Conservation (phyloP, 2,329 filamentous ascomycete genomes). For the Phialocephala sp. region DNA sequence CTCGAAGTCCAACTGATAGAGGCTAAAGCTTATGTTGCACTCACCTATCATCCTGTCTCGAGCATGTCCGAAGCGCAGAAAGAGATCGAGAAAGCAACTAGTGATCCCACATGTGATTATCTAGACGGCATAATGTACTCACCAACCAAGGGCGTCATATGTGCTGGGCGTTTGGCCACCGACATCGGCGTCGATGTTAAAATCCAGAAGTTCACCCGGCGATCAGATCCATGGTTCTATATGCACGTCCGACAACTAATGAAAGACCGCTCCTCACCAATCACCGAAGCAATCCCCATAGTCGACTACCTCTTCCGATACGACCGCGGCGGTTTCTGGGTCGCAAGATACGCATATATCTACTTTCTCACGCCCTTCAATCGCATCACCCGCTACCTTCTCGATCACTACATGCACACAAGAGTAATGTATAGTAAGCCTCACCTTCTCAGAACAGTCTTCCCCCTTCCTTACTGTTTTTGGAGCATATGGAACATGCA, state of each 20-base stretch:
- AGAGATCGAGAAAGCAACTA: slow-evolving; percentile 44
- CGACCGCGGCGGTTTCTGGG: slow-evolving; percentile 71
- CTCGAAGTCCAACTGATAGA: slow-evolving; percentile 61
- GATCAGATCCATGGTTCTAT: slow-evolving; percentile 68
- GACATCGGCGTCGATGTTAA: slow-evolving; percentile 38
- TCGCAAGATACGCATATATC: slow-evolving; percentile 63
- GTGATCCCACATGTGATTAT: slow-evolving; percentile 52
- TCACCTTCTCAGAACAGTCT: too few species aligned
- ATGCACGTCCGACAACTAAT: slow-evolving; percentile 54
- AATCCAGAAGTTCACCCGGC: slow-evolving; percentile 53
- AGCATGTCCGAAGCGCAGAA: slow-evolving; percentile 50
- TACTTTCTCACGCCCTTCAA: slow-evolving; percentile 67
- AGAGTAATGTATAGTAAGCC: slow-evolving; percentile 58
- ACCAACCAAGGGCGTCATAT: slow-evolving; percentile 54
- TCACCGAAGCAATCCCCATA: slow-evolving; percentile 51
- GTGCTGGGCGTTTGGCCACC: slow-evolving; percentile 56
- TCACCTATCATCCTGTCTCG: slow-evolving; percentile 56
- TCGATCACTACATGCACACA: slow-evolving; percentile 66
- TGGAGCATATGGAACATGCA: too few species aligned
- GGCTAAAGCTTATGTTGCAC: slow-evolving; percentile 58
- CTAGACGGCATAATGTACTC: slow-evolving; percentile 63
- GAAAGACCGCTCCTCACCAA: slow-evolving; percentile 27
- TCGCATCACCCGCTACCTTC: slow-evolving; percentile 58
- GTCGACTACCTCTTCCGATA: slow-evolving; percentile 65
- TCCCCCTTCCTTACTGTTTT: too few species aligned